Conservation (phyloP, 192 early-diverging fungal species). For the Glomus cerebriforme region DNA sequence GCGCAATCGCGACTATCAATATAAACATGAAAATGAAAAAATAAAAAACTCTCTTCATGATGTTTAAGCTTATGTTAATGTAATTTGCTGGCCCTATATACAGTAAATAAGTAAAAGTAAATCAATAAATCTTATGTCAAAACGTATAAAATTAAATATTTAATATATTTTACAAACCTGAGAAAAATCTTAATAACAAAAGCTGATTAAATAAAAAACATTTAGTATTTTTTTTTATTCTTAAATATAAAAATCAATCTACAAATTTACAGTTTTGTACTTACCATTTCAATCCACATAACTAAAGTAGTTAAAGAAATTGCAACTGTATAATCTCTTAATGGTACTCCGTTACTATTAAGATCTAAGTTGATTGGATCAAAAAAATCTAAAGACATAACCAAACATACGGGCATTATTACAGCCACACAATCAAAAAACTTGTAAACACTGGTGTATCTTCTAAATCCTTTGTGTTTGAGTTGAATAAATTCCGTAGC, state of each 20-base stretch:
- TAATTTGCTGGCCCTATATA: constrained; percentile 5
- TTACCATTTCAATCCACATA: constrained; percentile 19
- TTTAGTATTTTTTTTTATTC: too few species aligned
- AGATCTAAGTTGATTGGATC: neutral
- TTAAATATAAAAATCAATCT: neutral
- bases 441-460: neutral
- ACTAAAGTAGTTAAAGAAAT: neutral
- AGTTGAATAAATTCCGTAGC: neutral
- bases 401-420: neutral
- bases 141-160: neutral
- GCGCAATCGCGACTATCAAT: neutral
- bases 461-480: neutral
- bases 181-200: constrained; percentile 8
- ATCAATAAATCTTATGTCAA: too few species aligned
- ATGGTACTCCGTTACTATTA: neutral
- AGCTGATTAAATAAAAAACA: neutral
- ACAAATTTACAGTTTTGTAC: neutral
- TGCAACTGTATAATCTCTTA: neutral
- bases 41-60: neutral
- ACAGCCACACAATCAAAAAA: neutral
- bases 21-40: constrained; percentile 11
- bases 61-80: constrained; percentile 1
- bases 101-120: too few species aligned
- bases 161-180: neutral
- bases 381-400: neutral